Conservation (phyloP, 1,284 basidiomycete genomes). For the Amylostereum chailletii region DNA sequence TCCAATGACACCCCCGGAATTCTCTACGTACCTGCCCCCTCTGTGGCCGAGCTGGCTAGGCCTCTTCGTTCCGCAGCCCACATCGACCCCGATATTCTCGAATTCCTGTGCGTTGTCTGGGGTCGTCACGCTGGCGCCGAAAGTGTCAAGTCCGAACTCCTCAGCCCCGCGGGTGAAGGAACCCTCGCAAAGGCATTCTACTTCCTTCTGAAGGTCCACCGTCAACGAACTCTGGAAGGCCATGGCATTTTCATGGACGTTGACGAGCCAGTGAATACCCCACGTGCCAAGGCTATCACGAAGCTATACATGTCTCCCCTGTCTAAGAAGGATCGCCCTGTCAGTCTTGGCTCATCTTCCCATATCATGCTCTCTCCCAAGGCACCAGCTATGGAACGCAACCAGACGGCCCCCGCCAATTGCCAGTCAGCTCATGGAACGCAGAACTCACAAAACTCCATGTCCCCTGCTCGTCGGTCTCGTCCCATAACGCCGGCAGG, state of each 20-base stretch:
- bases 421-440: no score
- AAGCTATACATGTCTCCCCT: constrained; percentile 38
- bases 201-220: constrained; percentile 76
- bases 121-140: constrained; percentile 55
- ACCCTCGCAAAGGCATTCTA: constrained; percentile 92
- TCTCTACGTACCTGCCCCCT: constrained; percentile 48
- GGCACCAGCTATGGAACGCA: constrained; percentile 9
- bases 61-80: constrained; percentile 62
- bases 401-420: constrained; percentile 1
- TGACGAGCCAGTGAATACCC: constrained; percentile 21
- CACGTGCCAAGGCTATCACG: constrained; percentile 29
- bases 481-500: constrained; percentile 42
- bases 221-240: constrained; percentile 65
- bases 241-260: constrained; percentile 41
- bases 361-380: constrained; percentile 3
- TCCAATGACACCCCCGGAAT: constrained; percentile 38
- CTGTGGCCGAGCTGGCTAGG: constrained; percentile 58
- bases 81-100: constrained; percentile 82
- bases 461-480: constrained; percentile 25
- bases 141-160: constrained; percentile 54
- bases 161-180: constrained; percentile 54
- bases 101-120: constrained; percentile 86
- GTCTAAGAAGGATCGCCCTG: constrained; percentile 13
- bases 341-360: constrained; percentile 8
- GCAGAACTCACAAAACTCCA: background rate